These are phyloP conservation scores for Erysimum cheiri DNA, from an alignment of 441 rosid genomes.

Conservation along the genomic window DNA sequence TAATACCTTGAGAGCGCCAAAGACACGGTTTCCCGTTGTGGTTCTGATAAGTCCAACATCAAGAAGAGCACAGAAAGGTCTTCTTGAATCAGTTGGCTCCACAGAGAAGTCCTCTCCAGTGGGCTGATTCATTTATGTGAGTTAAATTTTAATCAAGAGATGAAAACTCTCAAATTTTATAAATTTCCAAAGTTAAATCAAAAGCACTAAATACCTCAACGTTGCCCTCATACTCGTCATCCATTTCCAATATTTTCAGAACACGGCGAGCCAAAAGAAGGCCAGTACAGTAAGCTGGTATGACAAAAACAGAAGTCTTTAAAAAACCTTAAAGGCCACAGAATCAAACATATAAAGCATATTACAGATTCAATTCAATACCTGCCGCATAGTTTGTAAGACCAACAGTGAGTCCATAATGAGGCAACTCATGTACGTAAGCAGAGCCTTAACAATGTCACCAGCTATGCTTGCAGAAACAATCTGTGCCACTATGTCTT, in stretches of 20 bases:
- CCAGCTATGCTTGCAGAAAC: constrained; percentile 73
- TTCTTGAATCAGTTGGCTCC: constrained; percentile 80
- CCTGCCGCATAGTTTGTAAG: constrained; percentile 91
- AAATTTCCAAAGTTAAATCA: not conserved
- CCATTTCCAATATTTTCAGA: constrained; percentile 80
- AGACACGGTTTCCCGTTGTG: constrained; percentile 82
- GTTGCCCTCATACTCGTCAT: constrained; percentile 76
- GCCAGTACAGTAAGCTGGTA: constrained; percentile 84
- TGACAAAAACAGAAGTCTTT: not conserved
- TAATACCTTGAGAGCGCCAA: constrained; percentile 82
- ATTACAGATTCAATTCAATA: constrained; percentile 20
- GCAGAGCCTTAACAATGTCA: constrained; percentile 82
- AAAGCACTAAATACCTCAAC: constrained; percentile 54
- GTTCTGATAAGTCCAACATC: constrained; percentile 90
- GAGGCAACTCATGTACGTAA: constrained; percentile 80
- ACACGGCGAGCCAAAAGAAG: constrained; percentile 93
- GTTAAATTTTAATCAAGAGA: too few species aligned
- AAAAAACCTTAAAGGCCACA: not conserved
- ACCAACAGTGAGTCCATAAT: constrained; percentile 83
- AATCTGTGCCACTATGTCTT: constrained; percentile 74
- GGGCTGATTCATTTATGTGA: too few species aligned
- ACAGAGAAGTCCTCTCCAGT: constrained; percentile 86
- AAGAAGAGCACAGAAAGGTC: constrained; percentile 97
- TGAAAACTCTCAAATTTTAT: too few species aligned
- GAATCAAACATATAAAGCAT: not conserved